A percentile compares a stretch with the other conserved stretches of the same genome.
These are phyloP conservation scores for Picea abies DNA, from an alignment of 83 land plant species.

Conservation along the genomic window DNA sequence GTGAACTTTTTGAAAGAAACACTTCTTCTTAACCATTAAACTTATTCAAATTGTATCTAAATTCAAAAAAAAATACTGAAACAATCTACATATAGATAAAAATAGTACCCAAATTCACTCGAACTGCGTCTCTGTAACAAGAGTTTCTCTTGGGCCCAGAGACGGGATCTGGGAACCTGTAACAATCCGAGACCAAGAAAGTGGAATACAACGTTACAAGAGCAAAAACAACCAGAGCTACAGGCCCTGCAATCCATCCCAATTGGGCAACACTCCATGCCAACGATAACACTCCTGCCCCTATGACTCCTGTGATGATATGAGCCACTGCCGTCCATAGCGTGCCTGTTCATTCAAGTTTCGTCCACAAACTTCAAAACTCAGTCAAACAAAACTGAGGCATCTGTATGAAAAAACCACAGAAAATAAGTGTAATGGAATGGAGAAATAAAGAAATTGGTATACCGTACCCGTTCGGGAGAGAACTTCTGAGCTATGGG, in stretches of 20 bases:
- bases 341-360: too few species aligned
- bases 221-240: slow-evolving; percentile 31
- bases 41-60: too few species aligned
- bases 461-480: too few species aligned
- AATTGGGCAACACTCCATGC: slow-evolving; percentile 59
- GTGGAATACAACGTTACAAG: slow-evolving; percentile 38
- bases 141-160: slow-evolving; percentile 28
- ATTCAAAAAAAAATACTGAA: background rate
- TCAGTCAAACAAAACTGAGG: too few species aligned
- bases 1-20: too few species aligned
- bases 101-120: slow-evolving; percentile 34
- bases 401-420: too few species aligned
- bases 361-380: too few species aligned
- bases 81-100: background rate
- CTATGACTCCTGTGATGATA: slow-evolving; percentile 41
- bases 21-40: too few species aligned
- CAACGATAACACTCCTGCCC: slow-evolving; percentile 50
- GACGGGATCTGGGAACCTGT: slow-evolving; percentile 45
- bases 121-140: slow-evolving; percentile 47
- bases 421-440: too few species aligned
- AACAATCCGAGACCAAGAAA: slow-evolving; percentile 41
- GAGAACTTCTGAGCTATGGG: too few species aligned
- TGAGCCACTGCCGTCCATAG: background rate
- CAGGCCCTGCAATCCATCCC: slow-evolving; percentile 60
- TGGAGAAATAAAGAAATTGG: too few species aligned